Percentiles rank a stretch among this genome's conserved stretches.
Conservation (phyloP, 208 protist genomes). For the Crithidia thermophila region DNA sequence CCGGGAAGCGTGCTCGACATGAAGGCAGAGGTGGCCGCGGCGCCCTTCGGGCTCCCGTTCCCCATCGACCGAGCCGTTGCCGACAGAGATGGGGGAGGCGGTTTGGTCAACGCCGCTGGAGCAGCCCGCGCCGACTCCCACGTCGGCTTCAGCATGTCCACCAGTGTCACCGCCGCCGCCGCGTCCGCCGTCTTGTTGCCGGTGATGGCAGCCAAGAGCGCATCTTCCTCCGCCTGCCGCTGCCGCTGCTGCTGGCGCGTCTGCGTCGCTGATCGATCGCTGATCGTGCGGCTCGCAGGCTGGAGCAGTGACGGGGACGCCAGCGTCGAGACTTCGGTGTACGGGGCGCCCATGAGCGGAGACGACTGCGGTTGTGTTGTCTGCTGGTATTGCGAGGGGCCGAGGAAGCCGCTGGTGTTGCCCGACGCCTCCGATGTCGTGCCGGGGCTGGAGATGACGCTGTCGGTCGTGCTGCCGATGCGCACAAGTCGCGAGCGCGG, state of each 20-base stretch:
- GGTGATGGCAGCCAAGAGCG: neutral
- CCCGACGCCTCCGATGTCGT: neutral
- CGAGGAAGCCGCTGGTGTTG: neutral
- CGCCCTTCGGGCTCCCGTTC: too few relatives aligned
- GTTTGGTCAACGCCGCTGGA: neutral
- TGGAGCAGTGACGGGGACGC: neutral
- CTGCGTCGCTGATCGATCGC: neutral
- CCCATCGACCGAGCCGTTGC: too few relatives aligned
- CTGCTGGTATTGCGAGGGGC: neutral
- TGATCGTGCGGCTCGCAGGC: neutral
- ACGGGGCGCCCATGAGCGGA: neutral
- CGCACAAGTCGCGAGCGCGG: slow-evolving; percentile 6
- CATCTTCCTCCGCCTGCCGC: neutral
- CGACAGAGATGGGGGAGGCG: neutral
- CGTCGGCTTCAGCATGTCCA: neutral
- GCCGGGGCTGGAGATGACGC: neutral
- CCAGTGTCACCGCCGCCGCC: neutral
- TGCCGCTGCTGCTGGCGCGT: neutral
- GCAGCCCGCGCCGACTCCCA: neutral
- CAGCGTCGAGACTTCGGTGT: neutral
- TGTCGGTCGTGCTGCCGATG: slow-evolving; percentile 8
- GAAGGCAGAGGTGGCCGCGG: too few relatives aligned
- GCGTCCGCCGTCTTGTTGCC: neutral
- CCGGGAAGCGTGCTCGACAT: too few relatives aligned
- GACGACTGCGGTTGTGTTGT: too few relatives aligned